Percentiles rank a stretch among this genome's conserved stretches.
These are phyloP conservation scores for Magnolia sinica DNA, from an alignment of 164 flowering plant species.

Conservation along the genomic window DNA sequence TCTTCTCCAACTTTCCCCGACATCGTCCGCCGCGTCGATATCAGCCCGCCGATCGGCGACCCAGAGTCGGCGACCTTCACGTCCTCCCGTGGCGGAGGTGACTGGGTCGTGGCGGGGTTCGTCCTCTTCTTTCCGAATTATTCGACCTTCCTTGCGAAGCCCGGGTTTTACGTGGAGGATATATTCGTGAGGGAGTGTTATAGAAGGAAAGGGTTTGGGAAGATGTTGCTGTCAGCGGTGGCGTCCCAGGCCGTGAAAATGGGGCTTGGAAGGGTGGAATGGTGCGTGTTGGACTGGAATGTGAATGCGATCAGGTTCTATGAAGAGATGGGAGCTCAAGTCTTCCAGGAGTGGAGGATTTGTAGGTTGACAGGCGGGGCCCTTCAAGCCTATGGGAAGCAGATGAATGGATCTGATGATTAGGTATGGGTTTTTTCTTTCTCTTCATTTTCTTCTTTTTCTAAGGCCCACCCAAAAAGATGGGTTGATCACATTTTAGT, in stretches of 20 bases:
- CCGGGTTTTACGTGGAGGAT: conserved; percentile 86
- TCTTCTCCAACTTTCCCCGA: conserved; percentile 23
- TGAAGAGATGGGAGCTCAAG: conserved; percentile 83
- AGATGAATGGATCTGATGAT: background rate
- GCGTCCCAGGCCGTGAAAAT: conserved; percentile 74
- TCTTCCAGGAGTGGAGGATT: conserved; percentile 75
- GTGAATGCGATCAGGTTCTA: conserved; percentile 79
- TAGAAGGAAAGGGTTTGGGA: conserved; percentile 73
- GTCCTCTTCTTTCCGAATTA: conserved; percentile 84
- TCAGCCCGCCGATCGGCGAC: conserved; percentile 42
- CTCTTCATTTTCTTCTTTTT: background rate
- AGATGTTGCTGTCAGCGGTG: conserved; percentile 65
- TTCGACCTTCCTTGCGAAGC: conserved; percentile 68
- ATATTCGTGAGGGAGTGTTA: conserved; percentile 76
- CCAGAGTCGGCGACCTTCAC: conserved; percentile 44
- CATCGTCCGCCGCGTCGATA: conserved; percentile 22
- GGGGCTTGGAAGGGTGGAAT: conserved; percentile 84
- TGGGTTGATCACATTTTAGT: too few relatives aligned
- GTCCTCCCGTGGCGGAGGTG: conserved; percentile 19
- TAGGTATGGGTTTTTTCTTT: background rate
- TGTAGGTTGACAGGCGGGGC: conserved; percentile 66
- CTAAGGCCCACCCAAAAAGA: too few relatives aligned
- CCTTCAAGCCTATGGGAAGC: conserved; percentile 23
- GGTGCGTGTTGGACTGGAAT: conserved; percentile 94
- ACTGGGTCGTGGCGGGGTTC: conserved; percentile 59